Percentiles rank a stretch among this genome's conserved stretches.
Conservation (phyloP, 176 grass and related monocot species). For the Canna indica region DNA sequence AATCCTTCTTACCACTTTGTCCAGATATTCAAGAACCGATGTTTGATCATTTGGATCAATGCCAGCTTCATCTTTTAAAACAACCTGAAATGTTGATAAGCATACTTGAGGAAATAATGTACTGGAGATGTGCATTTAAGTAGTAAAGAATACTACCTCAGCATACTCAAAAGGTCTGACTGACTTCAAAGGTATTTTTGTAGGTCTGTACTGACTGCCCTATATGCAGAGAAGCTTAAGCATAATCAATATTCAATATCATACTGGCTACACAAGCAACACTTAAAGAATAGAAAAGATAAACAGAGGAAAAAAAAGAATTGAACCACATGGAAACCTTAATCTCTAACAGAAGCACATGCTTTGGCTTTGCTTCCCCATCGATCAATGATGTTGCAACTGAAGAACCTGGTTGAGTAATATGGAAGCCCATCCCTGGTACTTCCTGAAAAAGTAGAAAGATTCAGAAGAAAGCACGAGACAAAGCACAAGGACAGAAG, state of each 20-base stretch:
- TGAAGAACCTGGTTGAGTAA: conserved; percentile 78
- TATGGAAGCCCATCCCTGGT: conserved; percentile 68
- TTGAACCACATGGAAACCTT: conserved; percentile 32
- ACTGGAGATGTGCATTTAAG: neutral
- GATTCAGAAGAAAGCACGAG: conserved; percentile 4
- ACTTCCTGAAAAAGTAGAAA: conserved; percentile 42
- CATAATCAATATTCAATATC: conserved; percentile 10
- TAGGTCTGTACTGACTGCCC: conserved; percentile 64
- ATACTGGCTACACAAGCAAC: conserved; percentile 13
- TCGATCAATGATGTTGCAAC: conserved; percentile 66
- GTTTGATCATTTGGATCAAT: conserved; percentile 47
- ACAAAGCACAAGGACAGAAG: neutral
- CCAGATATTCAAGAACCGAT: conserved; percentile 46
- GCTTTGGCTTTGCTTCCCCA: conserved; percentile 66
- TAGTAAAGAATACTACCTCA: conserved; percentile 34
- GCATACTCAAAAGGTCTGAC: conserved; percentile 73
- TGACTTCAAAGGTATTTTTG: conserved; percentile 67
- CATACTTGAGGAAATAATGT: neutral
- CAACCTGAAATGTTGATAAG: conserved; percentile 40
- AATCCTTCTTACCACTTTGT: conserved; percentile 33
- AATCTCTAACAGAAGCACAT: conserved; percentile 74
- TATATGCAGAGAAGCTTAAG: conserved; percentile 24
- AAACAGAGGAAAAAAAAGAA: conserved; percentile 6
- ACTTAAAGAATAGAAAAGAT: conserved; percentile 1
- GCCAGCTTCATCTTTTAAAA: conserved; percentile 48